Evolutionary conservation across 2,329 filamentous ascomycete species (phyloP).

Genomic region (Claviceps digitariae): DNA sequence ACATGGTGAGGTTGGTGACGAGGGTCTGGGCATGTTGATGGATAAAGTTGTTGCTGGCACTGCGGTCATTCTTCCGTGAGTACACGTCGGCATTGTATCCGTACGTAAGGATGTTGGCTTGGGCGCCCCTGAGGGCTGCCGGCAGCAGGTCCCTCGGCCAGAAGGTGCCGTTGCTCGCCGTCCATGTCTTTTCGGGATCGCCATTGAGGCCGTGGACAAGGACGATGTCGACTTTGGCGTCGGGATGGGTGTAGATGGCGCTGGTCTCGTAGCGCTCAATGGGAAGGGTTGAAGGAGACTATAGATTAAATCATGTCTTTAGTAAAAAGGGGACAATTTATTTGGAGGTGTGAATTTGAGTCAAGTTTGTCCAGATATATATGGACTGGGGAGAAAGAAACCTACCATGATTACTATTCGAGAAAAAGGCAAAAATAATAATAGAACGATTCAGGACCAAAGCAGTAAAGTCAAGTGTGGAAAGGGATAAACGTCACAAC

Average conservation of each 20-base stretch:
- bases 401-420: constrained; percentile 1
- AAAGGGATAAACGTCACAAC: background rate
- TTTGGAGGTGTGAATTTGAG: no score
- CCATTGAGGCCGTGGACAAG: constrained; percentile 62
- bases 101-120: constrained; percentile 55
- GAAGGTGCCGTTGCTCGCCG: constrained; percentile 41
- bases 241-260: constrained; percentile 43
- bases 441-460: background rate
- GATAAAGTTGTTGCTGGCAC: constrained; percentile 52
- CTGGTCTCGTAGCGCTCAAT: constrained; percentile 41
- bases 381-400: no score
- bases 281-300: background rate
- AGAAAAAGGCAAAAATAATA: background rate
- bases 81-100: constrained; percentile 60
- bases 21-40: constrained; percentile 60
- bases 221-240: constrained; percentile 50
- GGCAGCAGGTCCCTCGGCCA: constrained; percentile 60
- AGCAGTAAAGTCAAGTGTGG: background rate
- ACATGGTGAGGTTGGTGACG: constrained; percentile 46
- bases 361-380: no score
- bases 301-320: background rate
- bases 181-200: constrained; percentile 50
- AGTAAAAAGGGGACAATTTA: background rate
- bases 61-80: constrained; percentile 32
- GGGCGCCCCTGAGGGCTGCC: constrained; percentile 37